phyloP scores from a whole-genome alignment of 805 yeast species.

The Starmerella potacharoeniae region DNA sequence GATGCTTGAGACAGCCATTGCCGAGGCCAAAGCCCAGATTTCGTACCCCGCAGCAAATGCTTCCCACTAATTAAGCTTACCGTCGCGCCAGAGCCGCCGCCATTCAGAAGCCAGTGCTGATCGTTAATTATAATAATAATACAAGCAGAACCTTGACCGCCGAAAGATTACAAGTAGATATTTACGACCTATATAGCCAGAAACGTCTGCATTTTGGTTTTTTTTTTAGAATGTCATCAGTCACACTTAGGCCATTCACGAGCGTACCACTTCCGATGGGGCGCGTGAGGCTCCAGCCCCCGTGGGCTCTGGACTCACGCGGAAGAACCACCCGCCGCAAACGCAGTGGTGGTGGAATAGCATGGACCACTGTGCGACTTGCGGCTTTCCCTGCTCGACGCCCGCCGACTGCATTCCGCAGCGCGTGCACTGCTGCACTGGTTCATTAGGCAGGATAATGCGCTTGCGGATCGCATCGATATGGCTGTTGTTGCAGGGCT shows the following conservation, averaged over 20 bases:
- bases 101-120: too few species aligned
- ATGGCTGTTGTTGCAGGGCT: neutral
- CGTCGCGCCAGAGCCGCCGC: too few species aligned
- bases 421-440: constrained; percentile 39
- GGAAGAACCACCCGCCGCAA: constrained; percentile 66
- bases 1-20: neutral
- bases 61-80: neutral
- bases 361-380: constrained; percentile 40
- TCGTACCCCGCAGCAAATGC: neutral
- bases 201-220: too few species aligned
- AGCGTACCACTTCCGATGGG: neutral
- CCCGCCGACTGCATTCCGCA: constrained; percentile 41
- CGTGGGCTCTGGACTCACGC: neutral
- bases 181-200: too few species aligned
- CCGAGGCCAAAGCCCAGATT: neutral
- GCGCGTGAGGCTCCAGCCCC: neutral
- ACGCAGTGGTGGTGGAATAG: constrained; percentile 63
- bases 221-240: too few species aligned
- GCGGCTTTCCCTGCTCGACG: constrained; percentile 26
- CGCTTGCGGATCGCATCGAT: constrained; percentile 32
- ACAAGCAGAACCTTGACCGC: too few species aligned
- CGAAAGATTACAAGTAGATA: too few species aligned
- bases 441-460: constrained; percentile 29
- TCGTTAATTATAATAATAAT: too few species aligned
- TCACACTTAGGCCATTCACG: neutral